Evolutionary conservation across 1,284 basidiomycete genomes (phyloP).

Genomic region (Tilletia walkeri): DNA sequence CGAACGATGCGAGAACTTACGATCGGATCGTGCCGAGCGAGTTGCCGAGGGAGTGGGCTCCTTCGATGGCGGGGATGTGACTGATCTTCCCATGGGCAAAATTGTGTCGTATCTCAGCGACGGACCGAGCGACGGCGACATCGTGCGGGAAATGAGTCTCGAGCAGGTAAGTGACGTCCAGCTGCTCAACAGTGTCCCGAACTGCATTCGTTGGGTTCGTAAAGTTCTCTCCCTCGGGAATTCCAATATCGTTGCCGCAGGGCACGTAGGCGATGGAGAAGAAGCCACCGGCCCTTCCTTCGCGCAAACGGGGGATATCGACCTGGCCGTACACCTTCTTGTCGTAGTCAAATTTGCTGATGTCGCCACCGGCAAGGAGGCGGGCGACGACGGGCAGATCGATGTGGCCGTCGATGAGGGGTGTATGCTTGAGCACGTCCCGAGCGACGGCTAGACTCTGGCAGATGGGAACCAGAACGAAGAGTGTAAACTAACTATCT

Average conservation of each 20-base stretch:
- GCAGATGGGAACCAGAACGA: neutral
- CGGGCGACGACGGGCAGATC: constrained; percentile 34
- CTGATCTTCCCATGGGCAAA: constrained; percentile 1
- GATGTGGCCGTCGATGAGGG: constrained; percentile 38
- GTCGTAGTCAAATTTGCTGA: constrained; percentile 31
- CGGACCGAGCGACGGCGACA: constrained; percentile 11
- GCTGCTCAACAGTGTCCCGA: constrained; percentile 32
- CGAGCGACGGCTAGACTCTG: constrained; percentile 13
- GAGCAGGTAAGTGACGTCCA: constrained; percentile 36
- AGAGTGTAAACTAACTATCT: neutral
- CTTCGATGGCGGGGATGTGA: constrained; percentile 25
- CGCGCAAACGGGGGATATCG: constrained; percentile 34
- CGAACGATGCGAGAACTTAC: neutral
- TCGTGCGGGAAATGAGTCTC: constrained; percentile 23
- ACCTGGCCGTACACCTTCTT: constrained; percentile 31
- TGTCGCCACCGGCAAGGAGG: constrained; percentile 29
- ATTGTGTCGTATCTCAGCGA: neutral
- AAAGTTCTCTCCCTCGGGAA: constrained; percentile 27
- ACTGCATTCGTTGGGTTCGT: constrained; percentile 29
- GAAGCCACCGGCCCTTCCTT: constrained; percentile 33
- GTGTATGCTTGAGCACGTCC: constrained; percentile 11
- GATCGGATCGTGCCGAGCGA: constrained; percentile 23
- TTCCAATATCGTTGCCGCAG: constrained; percentile 26
- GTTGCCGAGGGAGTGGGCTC: constrained; percentile 27
- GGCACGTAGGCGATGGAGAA: constrained; percentile 38